Percentiles rank a stretch among this genome's conserved stretches.
Conservation (phyloP, 2,329 filamentous ascomycete genomes). For the Macrophomina phaseolina region DNA sequence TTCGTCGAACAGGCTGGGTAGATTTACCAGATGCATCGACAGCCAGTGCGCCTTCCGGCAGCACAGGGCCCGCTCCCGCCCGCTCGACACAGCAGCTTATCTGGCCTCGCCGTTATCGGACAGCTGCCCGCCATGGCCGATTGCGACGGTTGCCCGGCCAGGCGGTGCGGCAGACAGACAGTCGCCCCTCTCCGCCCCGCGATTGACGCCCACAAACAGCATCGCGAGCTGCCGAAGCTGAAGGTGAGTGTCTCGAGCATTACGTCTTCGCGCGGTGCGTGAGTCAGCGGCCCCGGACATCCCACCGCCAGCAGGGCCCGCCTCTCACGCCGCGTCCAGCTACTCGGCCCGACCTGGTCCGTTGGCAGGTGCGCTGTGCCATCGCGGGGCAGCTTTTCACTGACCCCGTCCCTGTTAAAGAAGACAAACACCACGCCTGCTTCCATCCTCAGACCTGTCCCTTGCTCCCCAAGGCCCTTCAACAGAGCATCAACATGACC, state of each 20-base stretch:
- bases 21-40: slow-evolving; percentile 20
- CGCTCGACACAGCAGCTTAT: background rate
- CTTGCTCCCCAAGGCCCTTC: background rate
- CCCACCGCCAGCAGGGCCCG: slow-evolving; percentile 15
- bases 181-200: background rate
- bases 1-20: background rate
- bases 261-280: slow-evolving; percentile 8
- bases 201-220: background rate
- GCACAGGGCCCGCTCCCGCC: slow-evolving; percentile 10
- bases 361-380: slow-evolving; percentile 17
- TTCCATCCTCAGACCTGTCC: background rate
- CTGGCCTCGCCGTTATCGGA: slow-evolving; percentile 25
- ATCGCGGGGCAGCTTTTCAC: slow-evolving; percentile 24
- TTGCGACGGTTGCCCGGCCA: background rate
- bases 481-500: slow-evolving; percentile 44
- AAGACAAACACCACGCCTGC: background rate
- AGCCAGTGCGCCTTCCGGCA: slow-evolving; percentile 10
- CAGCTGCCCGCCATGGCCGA: background rate
- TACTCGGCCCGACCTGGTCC: slow-evolving; percentile 15
- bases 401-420: slow-evolving; percentile 13
- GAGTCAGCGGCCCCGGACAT: slow-evolving; percentile 22
- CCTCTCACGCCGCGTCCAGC: slow-evolving; percentile 7
- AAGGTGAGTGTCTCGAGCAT: background rate
- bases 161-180: background rate
- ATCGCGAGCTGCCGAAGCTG: background rate